Percentiles rank a stretch among this genome's conserved stretches.
phyloP scores from a whole-genome alignment of 805 yeast species.

The Dipodascus geniculatus region DNA sequence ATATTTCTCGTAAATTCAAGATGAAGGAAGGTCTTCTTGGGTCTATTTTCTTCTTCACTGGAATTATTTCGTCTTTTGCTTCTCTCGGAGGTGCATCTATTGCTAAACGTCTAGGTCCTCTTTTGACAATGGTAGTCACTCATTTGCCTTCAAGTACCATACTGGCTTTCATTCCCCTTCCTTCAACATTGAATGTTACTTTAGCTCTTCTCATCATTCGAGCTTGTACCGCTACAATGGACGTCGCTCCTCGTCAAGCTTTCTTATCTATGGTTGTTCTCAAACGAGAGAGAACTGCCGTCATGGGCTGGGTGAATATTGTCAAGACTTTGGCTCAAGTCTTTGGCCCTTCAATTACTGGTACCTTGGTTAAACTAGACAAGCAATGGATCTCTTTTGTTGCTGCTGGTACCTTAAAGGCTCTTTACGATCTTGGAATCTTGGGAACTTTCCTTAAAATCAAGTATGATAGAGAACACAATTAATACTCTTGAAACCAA shows the following conservation, averaged over 20 bases:
- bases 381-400: constrained; percentile 25
- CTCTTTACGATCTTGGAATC: constrained; percentile 25
- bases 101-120: constrained; percentile 61
- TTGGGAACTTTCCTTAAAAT: constrained; percentile 13
- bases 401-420: constrained; percentile 26
- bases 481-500: not conserved
- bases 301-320: constrained; percentile 76
- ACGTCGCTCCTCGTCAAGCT: constrained; percentile 81
- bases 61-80: constrained; percentile 51
- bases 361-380: constrained; percentile 42
- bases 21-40: constrained; percentile 52
- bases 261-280: constrained; percentile 57
- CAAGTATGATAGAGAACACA: constrained; percentile 2
- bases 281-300: constrained; percentile 56
- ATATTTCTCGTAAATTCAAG: constrained; percentile 46
- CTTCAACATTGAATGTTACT: constrained; percentile 32
- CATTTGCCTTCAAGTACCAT: constrained; percentile 70
- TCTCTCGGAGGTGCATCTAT: constrained; percentile 29
- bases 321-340: constrained; percentile 76
- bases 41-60: constrained; percentile 50
- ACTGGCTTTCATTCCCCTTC: constrained; percentile 41
- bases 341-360: constrained; percentile 68
- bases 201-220: constrained; percentile 41
- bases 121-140: constrained; percentile 56
- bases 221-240: constrained; percentile 64